These are phyloP conservation scores for Phytophthora macrochlamydospora DNA, from an alignment of 352 stramenopile species.

Conservation along the genomic window DNA sequence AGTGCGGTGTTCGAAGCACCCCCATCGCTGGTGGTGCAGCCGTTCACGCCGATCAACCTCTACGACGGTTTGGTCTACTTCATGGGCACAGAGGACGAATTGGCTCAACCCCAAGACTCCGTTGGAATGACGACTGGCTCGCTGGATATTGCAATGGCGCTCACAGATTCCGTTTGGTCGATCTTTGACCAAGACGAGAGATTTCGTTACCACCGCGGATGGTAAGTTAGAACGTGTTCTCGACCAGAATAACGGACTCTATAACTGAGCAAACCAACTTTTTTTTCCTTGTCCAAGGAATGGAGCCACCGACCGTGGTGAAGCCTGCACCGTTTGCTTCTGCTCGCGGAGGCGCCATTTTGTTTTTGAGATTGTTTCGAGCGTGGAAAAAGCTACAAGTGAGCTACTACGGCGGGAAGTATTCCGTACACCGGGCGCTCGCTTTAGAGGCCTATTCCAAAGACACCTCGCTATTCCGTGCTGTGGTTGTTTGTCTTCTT, in stretches of 20 bases:
- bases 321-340: too few relatives aligned
- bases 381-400: background rate
- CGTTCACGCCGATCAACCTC: conserved; percentile 30
- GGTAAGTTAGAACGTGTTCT: background rate
- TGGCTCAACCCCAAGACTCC: background rate
- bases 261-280: background rate
- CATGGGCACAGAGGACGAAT: conserved; percentile 27
- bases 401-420: background rate
- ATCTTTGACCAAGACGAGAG: conserved; percentile 9
- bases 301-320: too few relatives aligned
- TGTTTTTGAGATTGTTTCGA: too few relatives aligned
- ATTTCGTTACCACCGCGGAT: conserved; percentile 6
- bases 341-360: too few relatives aligned
- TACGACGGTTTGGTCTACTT: conserved; percentile 33
- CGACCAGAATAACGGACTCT: background rate
- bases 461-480: background rate
- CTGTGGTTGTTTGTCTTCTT: background rate
- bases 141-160: conserved; percentile 16
- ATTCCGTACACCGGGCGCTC: background rate
- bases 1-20: conserved; percentile 20
- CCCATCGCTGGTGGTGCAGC: conserved; percentile 20
- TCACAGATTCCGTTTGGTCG: conserved; percentile 10
- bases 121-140: conserved; percentile 9
- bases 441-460: background rate
- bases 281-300: too few relatives aligned